Base-by-base conservation (phyloP, 257 asterid species). In the Leonotis leonurus region DNA sequence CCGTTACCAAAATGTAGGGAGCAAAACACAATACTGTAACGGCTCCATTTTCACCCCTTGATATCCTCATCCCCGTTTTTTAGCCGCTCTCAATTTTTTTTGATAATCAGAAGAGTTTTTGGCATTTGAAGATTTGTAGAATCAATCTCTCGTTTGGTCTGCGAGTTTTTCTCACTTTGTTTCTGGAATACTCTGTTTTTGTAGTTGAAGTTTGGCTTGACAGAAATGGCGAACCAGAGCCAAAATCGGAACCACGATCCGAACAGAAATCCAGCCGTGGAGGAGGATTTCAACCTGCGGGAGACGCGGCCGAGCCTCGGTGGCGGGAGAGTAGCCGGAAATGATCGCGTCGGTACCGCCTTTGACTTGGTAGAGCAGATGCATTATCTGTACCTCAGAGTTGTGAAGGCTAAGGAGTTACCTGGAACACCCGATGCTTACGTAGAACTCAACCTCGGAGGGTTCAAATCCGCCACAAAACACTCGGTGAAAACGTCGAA, bases 291-390 rank as follows among this genome's bases (percentile, higher is more conserved):
- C 70, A 41, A 62, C 62, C 84, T 92, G 57, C 71, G 80, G 65
- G 97, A 92, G 83, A 89, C 97, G 16, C 63, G 81, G 44, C 97
- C 97, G 41, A 70, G 79, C 51, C 95, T 89, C 70, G 97, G 97
- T 22, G 94, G 93, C 56, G 93, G 95, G 25, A 73, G 97, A 65
- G 65, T 78, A 24, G 70, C 77, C 51, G 91, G 81, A 7, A 73
- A 68, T 40, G 90, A 84, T 40, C 78, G 87, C 50, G 70, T 73
- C 4, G 88, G 84, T 14, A 85, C 92, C 3, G 83, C 96, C 62
- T 89, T 78, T 73, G 91, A 89, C 73, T 70, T 92, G 65, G 99
- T 92, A 46, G 99, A 89, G 73, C 87, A 86, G 63, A 92, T 92
- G 97, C 85, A 89, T 3, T 92, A 85, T 70, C 52, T 92, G 12